These are phyloP conservation scores for Gliomastix tumulicola DNA, from an alignment of 2,329 filamentous ascomycete genomes.

Conservation along the genomic window DNA sequence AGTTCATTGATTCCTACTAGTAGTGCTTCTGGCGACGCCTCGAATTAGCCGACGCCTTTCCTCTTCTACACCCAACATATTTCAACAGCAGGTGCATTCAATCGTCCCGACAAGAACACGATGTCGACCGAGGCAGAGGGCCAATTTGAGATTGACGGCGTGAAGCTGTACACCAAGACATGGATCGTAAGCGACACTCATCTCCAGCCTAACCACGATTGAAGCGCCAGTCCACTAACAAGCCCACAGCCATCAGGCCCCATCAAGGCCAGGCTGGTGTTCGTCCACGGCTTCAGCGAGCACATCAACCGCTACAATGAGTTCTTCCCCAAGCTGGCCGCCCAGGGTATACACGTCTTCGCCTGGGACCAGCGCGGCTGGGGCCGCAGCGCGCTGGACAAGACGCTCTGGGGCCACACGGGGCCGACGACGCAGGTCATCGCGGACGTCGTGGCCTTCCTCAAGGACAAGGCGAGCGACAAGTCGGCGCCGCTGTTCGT, in stretches of 20 bases:
- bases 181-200: slow-evolving; percentile 41
- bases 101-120: no score
- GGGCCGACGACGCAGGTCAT: slow-evolving; percentile 69
- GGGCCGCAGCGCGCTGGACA: slow-evolving; percentile 63
- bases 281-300: slow-evolving; percentile 88
- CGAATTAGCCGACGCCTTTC: no score
- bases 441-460: slow-evolving; percentile 71
- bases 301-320: slow-evolving; percentile 71
- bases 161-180: slow-evolving; percentile 47
- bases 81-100: no score
- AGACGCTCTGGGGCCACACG: slow-evolving; percentile 61
- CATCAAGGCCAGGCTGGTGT: slow-evolving; percentile 64
- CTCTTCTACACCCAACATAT: no score
- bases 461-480: slow-evolving; percentile 44
- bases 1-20: no score
- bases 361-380: slow-evolving; percentile 85
- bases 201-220: background rate
- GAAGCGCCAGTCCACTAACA: background rate
- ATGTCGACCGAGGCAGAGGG: slow-evolving; percentile 41
- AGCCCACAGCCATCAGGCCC: slow-evolving; percentile 41
- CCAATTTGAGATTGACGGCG: slow-evolving; percentile 33
- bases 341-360: slow-evolving; percentile 66
- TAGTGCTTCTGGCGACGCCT: no score
- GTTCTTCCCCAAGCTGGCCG: slow-evolving; percentile 65
- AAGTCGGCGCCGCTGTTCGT: slow-evolving; percentile 64